Evolutionary conservation across 2,329 filamentous ascomycete genomes (phyloP).

Genomic region (Verticillium nonalfalfae): DNA sequence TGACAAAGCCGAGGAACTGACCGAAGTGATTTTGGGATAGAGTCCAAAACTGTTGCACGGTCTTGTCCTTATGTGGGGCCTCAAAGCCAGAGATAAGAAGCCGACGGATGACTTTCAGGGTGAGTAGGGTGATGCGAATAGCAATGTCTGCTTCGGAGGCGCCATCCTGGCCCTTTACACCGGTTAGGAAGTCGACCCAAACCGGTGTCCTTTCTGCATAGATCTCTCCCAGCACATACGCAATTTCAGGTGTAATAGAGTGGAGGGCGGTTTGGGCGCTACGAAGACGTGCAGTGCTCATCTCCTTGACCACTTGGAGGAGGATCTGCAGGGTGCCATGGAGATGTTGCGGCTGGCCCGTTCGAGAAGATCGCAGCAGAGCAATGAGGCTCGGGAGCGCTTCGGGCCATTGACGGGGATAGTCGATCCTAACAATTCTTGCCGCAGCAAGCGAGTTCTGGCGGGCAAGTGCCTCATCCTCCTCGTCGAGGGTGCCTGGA

Average conservation of each 20-base stretch:
- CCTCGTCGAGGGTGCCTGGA: slow-evolving; percentile 70
- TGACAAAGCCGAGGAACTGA: slow-evolving; percentile 62
- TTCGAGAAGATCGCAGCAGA: slow-evolving; percentile 53
- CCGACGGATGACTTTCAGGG: slow-evolving; percentile 74
- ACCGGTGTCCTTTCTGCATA: slow-evolving; percentile 67
- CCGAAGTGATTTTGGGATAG: slow-evolving; percentile 72
- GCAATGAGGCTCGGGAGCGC: slow-evolving; percentile 55
- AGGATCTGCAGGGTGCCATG: slow-evolving; percentile 69
- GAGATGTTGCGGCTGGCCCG: slow-evolving; percentile 59
- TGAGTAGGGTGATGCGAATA: slow-evolving; percentile 70
- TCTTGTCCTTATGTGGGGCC: slow-evolving; percentile 69
- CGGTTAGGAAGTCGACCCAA: slow-evolving; percentile 58
- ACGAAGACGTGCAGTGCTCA: slow-evolving; percentile 72
- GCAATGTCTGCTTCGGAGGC: slow-evolving; percentile 53
- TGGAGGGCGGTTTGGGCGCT: slow-evolving; percentile 72
- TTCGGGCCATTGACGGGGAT: slow-evolving; percentile 75
- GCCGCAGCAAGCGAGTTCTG: slow-evolving; percentile 85
- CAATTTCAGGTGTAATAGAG: slow-evolving; percentile 72
- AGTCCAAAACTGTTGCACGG: slow-evolving; percentile 75
- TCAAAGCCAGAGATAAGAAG: slow-evolving; percentile 79
- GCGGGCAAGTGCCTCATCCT: slow-evolving; percentile 67
- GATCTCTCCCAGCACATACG: slow-evolving; percentile 71
- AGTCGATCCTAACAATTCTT: slow-evolving; percentile 86
- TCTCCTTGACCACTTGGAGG: slow-evolving; percentile 83
- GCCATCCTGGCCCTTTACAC: slow-evolving; percentile 43